Conservation (phyloP, 352 stramenopile genomes). For the Phytopythium vexans region DNA sequence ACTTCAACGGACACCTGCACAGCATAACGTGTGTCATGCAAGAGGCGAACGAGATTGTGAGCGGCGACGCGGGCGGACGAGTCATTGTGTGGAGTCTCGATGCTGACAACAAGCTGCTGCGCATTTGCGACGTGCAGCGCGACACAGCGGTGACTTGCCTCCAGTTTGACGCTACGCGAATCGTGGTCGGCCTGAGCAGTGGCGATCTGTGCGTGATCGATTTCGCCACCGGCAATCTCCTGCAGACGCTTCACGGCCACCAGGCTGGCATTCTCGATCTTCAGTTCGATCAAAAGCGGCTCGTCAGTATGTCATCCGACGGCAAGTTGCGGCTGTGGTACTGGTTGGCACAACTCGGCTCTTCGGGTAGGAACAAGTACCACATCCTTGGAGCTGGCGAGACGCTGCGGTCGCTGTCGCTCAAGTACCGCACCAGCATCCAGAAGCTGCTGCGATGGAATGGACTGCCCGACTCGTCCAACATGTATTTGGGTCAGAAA, state of each 20-base stretch:
- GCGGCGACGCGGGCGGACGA: conserved; percentile 50
- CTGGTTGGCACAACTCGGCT: conserved; percentile 52
- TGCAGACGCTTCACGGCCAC: conserved; percentile 66
- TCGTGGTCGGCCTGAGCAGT: conserved; percentile 52
- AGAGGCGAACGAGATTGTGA: conserved; percentile 70
- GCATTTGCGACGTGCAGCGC: conserved; percentile 55
- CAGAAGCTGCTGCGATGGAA: conserved; percentile 72
- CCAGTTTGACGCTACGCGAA: conserved; percentile 73
- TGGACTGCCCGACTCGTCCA: conserved; percentile 57
- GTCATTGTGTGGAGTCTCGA: conserved; percentile 75
- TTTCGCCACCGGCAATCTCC: conserved; percentile 62
- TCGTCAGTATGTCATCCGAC: conserved; percentile 67
- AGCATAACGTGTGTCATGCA: conserved; percentile 54
- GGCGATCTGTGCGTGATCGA: conserved; percentile 69
- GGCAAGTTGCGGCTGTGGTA: conserved; percentile 60
- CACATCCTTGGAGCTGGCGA: conserved; percentile 70
- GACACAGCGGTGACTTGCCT: conserved; percentile 53
- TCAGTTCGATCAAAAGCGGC: conserved; percentile 65
- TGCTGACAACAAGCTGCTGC: conserved; percentile 53
- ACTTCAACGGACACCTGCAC: conserved; percentile 51
- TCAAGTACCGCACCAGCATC: conserved; percentile 77
- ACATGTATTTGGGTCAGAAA: conserved; percentile 76
- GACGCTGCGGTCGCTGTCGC: conserved; percentile 64
- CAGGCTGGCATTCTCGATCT: conserved; percentile 46
- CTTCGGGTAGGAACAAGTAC: conserved; percentile 56